These are phyloP conservation scores for Tranzscheliella williamsii DNA, from an alignment of 1,284 basidiomycete genomes.

Conservation along the genomic window DNA sequence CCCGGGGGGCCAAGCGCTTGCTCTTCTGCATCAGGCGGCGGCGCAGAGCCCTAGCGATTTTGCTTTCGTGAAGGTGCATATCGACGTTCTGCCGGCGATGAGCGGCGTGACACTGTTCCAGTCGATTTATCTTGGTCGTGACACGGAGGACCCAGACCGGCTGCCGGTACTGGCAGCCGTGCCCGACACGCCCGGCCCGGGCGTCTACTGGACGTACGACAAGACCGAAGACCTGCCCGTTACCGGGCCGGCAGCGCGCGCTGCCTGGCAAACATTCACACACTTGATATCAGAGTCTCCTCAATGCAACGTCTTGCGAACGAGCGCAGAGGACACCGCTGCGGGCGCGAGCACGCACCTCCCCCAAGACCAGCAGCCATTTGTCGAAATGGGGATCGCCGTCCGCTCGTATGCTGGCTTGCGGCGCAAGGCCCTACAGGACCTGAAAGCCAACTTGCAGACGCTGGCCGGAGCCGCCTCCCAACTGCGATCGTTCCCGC, in stretches of 20 bases:
- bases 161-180: too few relatives aligned
- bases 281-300: slow-evolving; percentile 33
- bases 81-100: slow-evolving; percentile 81
- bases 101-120: slow-evolving; percentile 88
- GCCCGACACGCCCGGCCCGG: not conserved
- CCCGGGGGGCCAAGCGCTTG: slow-evolving; percentile 81
- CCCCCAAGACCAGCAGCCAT: slow-evolving; percentile 12
- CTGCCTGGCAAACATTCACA: slow-evolving; percentile 26
- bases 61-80: slow-evolving; percentile 63
- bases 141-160: slow-evolving; percentile 1
- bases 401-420: slow-evolving; percentile 11
- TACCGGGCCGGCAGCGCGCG: slow-evolving; percentile 1
- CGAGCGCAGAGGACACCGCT: not conserved
- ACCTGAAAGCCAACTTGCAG: slow-evolving; percentile 6
- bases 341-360: not conserved
- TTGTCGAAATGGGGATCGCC: slow-evolving; percentile 10
- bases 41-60: not conserved
- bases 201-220: slow-evolving; percentile 40
- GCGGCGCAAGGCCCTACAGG: slow-evolving; percentile 9
- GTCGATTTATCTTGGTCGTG: slow-evolving; percentile 66
- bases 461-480: not conserved
- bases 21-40: slow-evolving; percentile 66
- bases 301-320: slow-evolving; percentile 13
- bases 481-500: not conserved
- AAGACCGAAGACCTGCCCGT: slow-evolving; percentile 46